Evolutionary conservation across 176 grass and related monocot species (phyloP), one percentile per base, ranked within the genome.

Genomic region (Saccharum officinarum): DNA sequence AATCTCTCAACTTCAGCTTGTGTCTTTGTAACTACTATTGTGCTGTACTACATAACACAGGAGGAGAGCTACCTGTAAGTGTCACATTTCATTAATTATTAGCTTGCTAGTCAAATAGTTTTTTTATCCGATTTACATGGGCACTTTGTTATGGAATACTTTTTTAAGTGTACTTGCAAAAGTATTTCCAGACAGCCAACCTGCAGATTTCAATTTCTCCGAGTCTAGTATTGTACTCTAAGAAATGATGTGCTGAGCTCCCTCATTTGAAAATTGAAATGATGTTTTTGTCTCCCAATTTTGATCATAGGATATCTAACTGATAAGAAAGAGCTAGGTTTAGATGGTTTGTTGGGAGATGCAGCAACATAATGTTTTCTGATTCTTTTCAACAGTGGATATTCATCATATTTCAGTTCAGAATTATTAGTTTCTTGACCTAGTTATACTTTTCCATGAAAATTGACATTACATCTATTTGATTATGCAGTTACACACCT

Each of bases 11-110:
- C 92, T 84, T 97, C 94, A 22, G 69, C 82, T 22, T 92, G 92
- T 75, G 83, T 97, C 80, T 97, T 97, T 42, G 61, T 87, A 73
- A 97, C 87, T 77, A 69, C 92, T 81, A 94, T 97, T 80, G 54
- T 77, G 36, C 72, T 94, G 7, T 97, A 97, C 80, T 97, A 97
- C 59, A 85, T 97, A 45, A 92, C 87, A 76, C 80, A 82, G 23
- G 78, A 92, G 26, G 94, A 94, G 85, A 92, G 60, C 81, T 97
- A 94, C 80, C 92, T 94, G 92, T 97, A 94, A 94, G 89, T 90
- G 7, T 60, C 16, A 10, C 52, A 84, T 80, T 71, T 42, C 22
- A 69, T 12, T 63, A 71, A 69, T 12, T 63, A 71, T 13, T 82
- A 40, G 10, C 4, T 69, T 76, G 18, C 70, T 11, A 46, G 37